phyloP scores from a whole-genome alignment of 2,329 filamentous ascomycete species.

The Aspergillus fijiensis region DNA sequence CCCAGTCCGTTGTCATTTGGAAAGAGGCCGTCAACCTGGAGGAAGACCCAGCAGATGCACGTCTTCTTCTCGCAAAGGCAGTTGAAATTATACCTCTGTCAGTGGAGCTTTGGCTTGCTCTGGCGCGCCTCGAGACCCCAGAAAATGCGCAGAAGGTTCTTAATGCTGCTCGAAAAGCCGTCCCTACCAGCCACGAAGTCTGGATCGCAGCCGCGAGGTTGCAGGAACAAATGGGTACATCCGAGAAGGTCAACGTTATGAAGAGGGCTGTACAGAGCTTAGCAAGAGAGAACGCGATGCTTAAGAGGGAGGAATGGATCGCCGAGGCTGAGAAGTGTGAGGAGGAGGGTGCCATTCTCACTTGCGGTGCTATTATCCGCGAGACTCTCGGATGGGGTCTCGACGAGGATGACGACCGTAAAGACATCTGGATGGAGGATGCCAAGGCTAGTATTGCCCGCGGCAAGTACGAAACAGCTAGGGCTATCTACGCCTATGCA shows the following conservation, averaged over 20 bases:
- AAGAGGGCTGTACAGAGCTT: slow-evolving; percentile 87
- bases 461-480: slow-evolving; percentile 82
- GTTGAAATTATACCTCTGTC: slow-evolving; percentile 93
- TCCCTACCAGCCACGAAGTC: slow-evolving; percentile 89
- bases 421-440: slow-evolving; percentile 94
- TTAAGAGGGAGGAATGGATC: slow-evolving; percentile 97
- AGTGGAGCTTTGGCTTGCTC: slow-evolving; percentile 90
- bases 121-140: slow-evolving; percentile 83
- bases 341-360: slow-evolving; percentile 81
- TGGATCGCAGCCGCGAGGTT: slow-evolving; percentile 93
- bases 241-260: slow-evolving; percentile 84
- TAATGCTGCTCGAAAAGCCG: slow-evolving; percentile 90
- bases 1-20: slow-evolving; percentile 95
- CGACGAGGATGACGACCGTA: slow-evolving; percentile 94
- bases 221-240: slow-evolving; percentile 84
- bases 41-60: slow-evolving; percentile 83
- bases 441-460: slow-evolving; percentile 77
- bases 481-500: slow-evolving; percentile 90
- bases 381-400: slow-evolving; percentile 91
- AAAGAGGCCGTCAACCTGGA: slow-evolving; percentile 96
- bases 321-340: slow-evolving; percentile 92
- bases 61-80: slow-evolving; percentile 85
- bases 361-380: slow-evolving; percentile 83
- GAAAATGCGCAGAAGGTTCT: slow-evolving; percentile 93
- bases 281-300: slow-evolving; percentile 90